These are phyloP conservation scores for Citeromyces matritensis DNA, from an alignment of 805 yeast genomes.

Conservation along the genomic window DNA sequence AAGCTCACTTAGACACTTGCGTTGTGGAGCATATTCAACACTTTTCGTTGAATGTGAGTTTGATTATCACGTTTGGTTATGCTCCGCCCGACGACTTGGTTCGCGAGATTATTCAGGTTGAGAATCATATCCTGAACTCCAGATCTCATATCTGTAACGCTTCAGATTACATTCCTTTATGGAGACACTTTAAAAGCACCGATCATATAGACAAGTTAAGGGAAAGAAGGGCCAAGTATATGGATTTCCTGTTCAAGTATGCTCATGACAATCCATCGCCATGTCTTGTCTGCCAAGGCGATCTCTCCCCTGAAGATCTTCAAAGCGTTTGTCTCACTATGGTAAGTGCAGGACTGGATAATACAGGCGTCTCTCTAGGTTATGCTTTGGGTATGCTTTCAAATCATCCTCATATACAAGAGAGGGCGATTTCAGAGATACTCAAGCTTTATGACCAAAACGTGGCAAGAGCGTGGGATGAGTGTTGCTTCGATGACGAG, in stretches of 20 bases:
- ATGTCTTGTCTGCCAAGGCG: conserved; percentile 1
- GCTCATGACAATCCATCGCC: conserved; percentile 5
- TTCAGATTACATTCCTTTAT: conserved; percentile 35
- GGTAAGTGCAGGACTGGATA: conserved; percentile 72
- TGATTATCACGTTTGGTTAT: conserved; percentile 37
- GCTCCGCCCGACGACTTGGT: conserved; percentile 29
- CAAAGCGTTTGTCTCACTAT: conserved; percentile 53
- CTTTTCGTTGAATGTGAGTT: conserved; percentile 33
- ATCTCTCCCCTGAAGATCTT: conserved; percentile 24
- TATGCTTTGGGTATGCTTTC: conserved; percentile 49
- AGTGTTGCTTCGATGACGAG: conserved; percentile 10
- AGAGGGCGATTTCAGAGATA: conserved; percentile 25
- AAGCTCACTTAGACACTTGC: conserved; percentile 17
- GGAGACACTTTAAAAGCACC: conserved; percentile 16
- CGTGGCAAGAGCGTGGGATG: conserved; percentile 16
- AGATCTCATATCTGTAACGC: conserved; percentile 42
- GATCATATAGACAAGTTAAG: conserved; percentile 13
- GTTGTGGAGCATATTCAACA: conserved; percentile 27
- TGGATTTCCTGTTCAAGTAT: conserved; percentile 20
- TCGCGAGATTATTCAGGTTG: conserved; percentile 38
- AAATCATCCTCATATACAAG: conserved; percentile 23
- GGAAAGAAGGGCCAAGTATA: conserved; percentile 30
- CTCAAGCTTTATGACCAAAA: conserved; percentile 14
- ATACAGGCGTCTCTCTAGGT: conserved; percentile 47
- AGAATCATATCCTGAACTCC: conserved; percentile 36